These are phyloP conservation scores for Cerrena zonata DNA, from an alignment of 1,284 basidiomycete species.

Conservation along the genomic window DNA sequence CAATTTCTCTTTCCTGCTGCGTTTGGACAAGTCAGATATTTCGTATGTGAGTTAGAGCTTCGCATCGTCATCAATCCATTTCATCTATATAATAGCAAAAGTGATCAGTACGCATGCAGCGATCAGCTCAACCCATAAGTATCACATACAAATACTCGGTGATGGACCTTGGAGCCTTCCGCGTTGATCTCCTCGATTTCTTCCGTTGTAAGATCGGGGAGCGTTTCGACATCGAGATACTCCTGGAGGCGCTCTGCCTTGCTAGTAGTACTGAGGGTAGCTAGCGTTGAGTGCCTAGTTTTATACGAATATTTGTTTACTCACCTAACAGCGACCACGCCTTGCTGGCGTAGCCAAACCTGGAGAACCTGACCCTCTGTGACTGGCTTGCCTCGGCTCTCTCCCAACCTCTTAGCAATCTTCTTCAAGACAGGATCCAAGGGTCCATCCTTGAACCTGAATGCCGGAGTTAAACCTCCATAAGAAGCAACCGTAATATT, in stretches of 20 bases:
- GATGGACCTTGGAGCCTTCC: slow-evolving; percentile 57
- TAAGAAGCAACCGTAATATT: slow-evolving; percentile 68
- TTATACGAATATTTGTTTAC: too few relatives aligned
- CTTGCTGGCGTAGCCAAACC: slow-evolving; percentile 31
- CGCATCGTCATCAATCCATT: slow-evolving; percentile 3
- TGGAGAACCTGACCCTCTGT: slow-evolving; percentile 31
- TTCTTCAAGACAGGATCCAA: slow-evolving; percentile 38
- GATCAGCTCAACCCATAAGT: not conserved
- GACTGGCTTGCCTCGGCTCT: slow-evolving; percentile 24
- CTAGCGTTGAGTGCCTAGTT: too few relatives aligned
- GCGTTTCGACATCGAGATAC: slow-evolving; percentile 49
- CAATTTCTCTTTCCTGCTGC: too few relatives aligned
- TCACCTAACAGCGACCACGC: slow-evolving; percentile 52
- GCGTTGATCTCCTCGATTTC: slow-evolving; percentile 62
- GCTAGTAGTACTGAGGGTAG: slow-evolving; percentile 60
- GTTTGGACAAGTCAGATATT: too few relatives aligned
- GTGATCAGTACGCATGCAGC: not conserved
- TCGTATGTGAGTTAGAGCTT: too few relatives aligned
- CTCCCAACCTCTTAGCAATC: slow-evolving; percentile 24
- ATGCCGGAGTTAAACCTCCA: slow-evolving; percentile 57
- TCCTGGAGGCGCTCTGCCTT: slow-evolving; percentile 66
- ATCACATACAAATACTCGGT: slow-evolving; percentile 41
- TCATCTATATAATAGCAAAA: not conserved
- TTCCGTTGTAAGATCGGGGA: slow-evolving; percentile 53
- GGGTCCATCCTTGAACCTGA: slow-evolving; percentile 51